These are phyloP conservation scores for Kokia cookei DNA, from an alignment of 441 rosid species.

Conservation along the genomic window DNA sequence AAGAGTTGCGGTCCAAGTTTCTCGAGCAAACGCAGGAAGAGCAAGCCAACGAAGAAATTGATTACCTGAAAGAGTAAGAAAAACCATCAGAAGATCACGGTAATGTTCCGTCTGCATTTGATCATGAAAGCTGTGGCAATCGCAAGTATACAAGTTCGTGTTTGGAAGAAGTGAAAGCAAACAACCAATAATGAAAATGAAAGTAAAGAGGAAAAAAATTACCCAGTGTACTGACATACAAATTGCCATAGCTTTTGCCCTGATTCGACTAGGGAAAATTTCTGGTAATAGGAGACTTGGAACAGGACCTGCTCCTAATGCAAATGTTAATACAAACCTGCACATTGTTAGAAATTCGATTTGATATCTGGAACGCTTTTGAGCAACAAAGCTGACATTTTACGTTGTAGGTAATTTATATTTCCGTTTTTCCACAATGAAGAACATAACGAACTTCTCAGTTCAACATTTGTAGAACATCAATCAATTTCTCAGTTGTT, in stretches of 20 bases:
- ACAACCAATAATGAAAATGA: conserved; percentile 5
- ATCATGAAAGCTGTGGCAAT: not conserved
- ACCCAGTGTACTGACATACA: conserved; percentile 80
- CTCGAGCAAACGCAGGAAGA: conserved; percentile 55
- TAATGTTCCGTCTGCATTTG: conserved; percentile 7
- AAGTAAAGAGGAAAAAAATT: conserved; percentile 13
- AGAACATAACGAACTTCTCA: not conserved
- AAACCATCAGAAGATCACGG: not conserved
- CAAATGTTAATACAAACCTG: conserved; percentile 63
- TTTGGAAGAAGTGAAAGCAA: not conserved
- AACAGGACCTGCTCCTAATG: conserved; percentile 73
- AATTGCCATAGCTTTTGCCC: conserved; percentile 69
- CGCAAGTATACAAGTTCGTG: not conserved
- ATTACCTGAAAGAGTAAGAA: conserved; percentile 41
- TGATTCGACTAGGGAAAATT: conserved; percentile 61
- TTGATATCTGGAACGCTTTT: not conserved
- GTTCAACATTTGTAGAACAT: not conserved
- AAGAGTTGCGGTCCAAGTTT: conserved; percentile 48
- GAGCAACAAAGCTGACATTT: not conserved
- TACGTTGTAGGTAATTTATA: not conserved
- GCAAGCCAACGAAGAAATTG: conserved; percentile 66
- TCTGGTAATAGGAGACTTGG: conserved; percentile 67
- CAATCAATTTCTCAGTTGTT: not conserved
- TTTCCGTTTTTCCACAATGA: not conserved
- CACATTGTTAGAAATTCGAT: not conserved